These are phyloP conservation scores for Trypanosoma conorhini DNA, from an alignment of 208 protist species.

Conservation along the genomic window DNA sequence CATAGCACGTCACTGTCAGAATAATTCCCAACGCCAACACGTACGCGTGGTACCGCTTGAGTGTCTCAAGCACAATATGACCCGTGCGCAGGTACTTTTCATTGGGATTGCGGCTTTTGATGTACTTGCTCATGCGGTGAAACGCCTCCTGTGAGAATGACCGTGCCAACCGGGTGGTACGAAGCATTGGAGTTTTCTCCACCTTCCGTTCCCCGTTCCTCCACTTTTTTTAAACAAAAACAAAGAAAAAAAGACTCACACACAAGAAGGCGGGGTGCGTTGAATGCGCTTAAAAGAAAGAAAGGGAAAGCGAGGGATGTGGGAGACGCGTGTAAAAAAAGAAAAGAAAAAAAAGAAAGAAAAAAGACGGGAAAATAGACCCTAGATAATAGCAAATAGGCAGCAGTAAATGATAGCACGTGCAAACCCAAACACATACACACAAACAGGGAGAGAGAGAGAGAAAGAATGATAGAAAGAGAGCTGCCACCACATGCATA, in stretches of 20 bases:
- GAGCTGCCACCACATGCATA: no score
- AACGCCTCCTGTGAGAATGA: slow-evolving; percentile 84
- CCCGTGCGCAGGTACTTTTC: slow-evolving; percentile 83
- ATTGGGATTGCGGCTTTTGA: slow-evolving; percentile 86
- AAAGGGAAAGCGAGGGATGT: background rate
- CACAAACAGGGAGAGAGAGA: no score
- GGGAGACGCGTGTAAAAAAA: background rate
- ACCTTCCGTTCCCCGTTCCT: background rate
- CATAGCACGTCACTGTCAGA: slow-evolving; percentile 58
- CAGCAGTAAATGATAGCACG: background rate
- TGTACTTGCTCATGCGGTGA: slow-evolving; percentile 84
- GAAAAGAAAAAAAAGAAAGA: slow-evolving; percentile 14
- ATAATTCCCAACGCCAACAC: slow-evolving; percentile 66
- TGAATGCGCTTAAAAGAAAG: background rate
- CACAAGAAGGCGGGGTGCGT: background rate
- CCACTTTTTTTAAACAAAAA: slow-evolving; percentile 20
- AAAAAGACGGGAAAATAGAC: background rate
- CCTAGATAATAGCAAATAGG: slow-evolving; percentile 12
- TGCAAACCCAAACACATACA: slow-evolving; percentile 1
- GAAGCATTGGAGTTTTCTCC: slow-evolving; percentile 23
- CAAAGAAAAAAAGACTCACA: background rate
- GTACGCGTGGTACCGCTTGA: slow-evolving; percentile 86
- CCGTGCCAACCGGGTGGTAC: slow-evolving; percentile 15
- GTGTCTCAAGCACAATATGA: slow-evolving; percentile 78
- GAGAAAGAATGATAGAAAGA: no score